Percentiles rank a stretch among this genome's conserved stretches.
Evolutionary conservation across 441 rosid species (phyloP).

Genomic region (Bruguiera hainesii): DNA sequence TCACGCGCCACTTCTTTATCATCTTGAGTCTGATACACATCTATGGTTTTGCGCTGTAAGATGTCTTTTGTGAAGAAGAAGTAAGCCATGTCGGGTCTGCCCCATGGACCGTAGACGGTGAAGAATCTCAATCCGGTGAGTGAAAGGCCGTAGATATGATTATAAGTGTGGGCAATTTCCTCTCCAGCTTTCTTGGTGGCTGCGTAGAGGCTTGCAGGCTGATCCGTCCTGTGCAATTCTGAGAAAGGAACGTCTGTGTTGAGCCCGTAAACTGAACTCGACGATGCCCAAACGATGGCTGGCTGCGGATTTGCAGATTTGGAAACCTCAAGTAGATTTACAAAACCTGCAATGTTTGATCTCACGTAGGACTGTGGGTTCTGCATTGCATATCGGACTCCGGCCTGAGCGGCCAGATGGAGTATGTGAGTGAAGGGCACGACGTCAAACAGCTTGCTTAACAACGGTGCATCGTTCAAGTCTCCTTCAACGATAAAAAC

Average conservation of each 20-base stretch:
- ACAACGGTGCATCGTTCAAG: slow-evolving; percentile 53
- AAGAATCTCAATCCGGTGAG: slow-evolving; percentile 76
- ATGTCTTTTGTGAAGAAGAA: slow-evolving; percentile 82
- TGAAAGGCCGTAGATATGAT: slow-evolving; percentile 78
- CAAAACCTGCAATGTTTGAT: slow-evolving; percentile 75
- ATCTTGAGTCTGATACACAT: slow-evolving; percentile 62
- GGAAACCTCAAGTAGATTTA: slow-evolving; percentile 64
- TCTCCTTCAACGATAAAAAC: slow-evolving; percentile 73
- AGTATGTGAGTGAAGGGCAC: slow-evolving; percentile 80
- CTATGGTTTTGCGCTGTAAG: slow-evolving; percentile 60
- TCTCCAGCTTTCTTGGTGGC: slow-evolving; percentile 91
- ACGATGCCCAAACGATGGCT: slow-evolving; percentile 76
- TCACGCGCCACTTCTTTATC: slow-evolving; percentile 85
- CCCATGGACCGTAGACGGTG: slow-evolving; percentile 88
- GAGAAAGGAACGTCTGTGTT: slow-evolving; percentile 75
- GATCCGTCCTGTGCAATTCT: slow-evolving; percentile 62
- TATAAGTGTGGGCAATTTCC: slow-evolving; percentile 84
- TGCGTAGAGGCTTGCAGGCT: slow-evolving; percentile 81
- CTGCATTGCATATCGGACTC: slow-evolving; percentile 87
- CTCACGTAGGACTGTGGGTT: slow-evolving; percentile 73
- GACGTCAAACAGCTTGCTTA: slow-evolving; percentile 73
- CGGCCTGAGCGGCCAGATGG: slow-evolving; percentile 88
- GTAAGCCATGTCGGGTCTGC: slow-evolving; percentile 92
- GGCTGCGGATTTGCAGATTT: slow-evolving; percentile 77
- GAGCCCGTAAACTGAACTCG: slow-evolving; percentile 84